phyloP scores from a whole-genome alignment of 2,329 filamentous ascomycete genomes.

The Ambrosiella xylebori region DNA sequence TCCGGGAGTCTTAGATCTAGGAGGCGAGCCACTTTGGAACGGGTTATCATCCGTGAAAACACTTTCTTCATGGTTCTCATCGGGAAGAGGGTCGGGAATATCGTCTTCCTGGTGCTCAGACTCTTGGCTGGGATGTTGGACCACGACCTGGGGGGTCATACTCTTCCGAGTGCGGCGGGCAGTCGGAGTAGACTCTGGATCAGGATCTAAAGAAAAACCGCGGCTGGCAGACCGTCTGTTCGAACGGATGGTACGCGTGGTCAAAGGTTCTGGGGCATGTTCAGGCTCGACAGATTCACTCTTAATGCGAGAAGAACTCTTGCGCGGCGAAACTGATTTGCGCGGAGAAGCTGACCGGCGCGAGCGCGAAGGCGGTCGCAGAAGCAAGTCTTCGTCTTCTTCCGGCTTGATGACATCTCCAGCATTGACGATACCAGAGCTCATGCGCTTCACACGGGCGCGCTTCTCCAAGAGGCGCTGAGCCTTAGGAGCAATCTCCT shows the following conservation, averaged over 20 bases:
- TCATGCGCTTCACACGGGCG: conserved; percentile 67
- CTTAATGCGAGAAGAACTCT: conserved; percentile 28
- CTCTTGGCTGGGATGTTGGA: conserved; percentile 9
- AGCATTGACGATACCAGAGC: conserved; percentile 61
- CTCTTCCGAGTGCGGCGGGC: conserved; percentile 9
- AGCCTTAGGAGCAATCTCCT: conserved; percentile 61
- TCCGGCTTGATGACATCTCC: conserved; percentile 31
- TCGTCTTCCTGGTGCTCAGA: background rate
- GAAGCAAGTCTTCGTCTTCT: conserved; percentile 39
- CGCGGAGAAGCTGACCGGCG: conserved; percentile 38
- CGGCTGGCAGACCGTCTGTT: conserved; percentile 10
- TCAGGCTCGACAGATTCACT: conserved; percentile 20
- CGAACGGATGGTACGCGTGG: conserved; percentile 4
- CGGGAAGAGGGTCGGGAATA: conserved; percentile 20
- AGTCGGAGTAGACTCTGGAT: conserved; percentile 23
- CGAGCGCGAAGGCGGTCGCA: conserved; percentile 28
- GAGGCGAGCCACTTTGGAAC: conserved; percentile 70
- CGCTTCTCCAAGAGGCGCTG: conserved; percentile 58
- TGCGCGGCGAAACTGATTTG: conserved; percentile 22
- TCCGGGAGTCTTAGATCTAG: conserved; percentile 29
- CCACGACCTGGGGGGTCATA: conserved; percentile 9
- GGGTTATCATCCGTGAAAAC: conserved; percentile 83
- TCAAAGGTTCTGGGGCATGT: conserved; percentile 1
- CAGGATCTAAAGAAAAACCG: conserved; percentile 28
- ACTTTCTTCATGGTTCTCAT: conserved; percentile 32